Evolutionary conservation across 441 rosid genomes (phyloP), one percentile per base, ranked within the genome.

Genomic region (Melastoma candidum): DNA sequence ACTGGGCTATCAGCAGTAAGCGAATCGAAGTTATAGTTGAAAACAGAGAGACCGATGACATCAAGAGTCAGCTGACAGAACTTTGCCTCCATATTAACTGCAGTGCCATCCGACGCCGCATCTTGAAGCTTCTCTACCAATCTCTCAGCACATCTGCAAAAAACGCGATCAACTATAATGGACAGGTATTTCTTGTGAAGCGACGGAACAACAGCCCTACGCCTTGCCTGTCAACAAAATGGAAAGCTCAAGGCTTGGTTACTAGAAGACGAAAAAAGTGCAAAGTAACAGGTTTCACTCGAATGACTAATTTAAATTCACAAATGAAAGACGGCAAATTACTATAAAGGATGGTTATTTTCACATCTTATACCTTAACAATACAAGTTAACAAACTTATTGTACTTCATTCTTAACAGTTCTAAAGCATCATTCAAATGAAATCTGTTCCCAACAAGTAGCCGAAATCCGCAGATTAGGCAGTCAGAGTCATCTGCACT

Each of bases 21-120:
- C 0, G 96, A 79, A 72, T 90, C 95, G 32, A 90, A 90, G 71
- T 84, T 83, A 57, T 81, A 90, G 72, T 87, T 87, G 60, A 90
- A 90, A 6, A 90, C 59, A 0, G 96, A 83, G 22, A 87, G 75
- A 27, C 97, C 97, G 55, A 90, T 87, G 12, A 85, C 92, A 44
- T 90, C 96, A 22, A 90, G 92, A 51, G 97, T 90, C 57, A 90
- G 48, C 63, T 87, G 96, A 53, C 89, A 87, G 54, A 90, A 90
- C 41, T 81, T 87, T 50, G 47, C 96, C 57, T 90, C 97, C 97
- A 90, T 90, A 64, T 90, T 90, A 48, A 90, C 97, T 53, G 92
- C 71, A 56, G 66, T 67, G 57, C 95, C 96, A 11, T 73, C 74
- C 7, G 64, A 2, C 2, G 90, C 92, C 69, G 75, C 80, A 44